phyloP scores from a whole-genome alignment of 129 eudicot genomes.

The Rutidosis leptorrhynchoides region DNA sequence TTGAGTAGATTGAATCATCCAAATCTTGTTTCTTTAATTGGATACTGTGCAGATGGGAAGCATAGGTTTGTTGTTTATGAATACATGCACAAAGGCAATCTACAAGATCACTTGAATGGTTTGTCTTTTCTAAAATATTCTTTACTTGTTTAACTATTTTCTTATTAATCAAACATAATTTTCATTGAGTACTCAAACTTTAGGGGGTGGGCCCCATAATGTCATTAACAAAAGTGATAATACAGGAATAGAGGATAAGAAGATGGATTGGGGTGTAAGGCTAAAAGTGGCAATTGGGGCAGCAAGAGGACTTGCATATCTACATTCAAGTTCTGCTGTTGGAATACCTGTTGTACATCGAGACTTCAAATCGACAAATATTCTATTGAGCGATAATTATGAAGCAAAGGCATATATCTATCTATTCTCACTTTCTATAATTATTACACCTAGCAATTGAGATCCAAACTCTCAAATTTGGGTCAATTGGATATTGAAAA shows the following conservation, averaged over 20 bases:
- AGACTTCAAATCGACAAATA: constrained; percentile 97
- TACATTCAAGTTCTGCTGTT: constrained; percentile 88
- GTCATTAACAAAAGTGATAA: constrained; percentile 5
- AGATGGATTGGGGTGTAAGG: constrained; percentile 92
- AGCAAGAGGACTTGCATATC: constrained; percentile 96
- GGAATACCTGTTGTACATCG: constrained; percentile 96
- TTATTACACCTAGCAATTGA: too few species aligned
- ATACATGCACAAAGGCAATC: constrained; percentile 91
- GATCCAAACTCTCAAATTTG: too few species aligned
- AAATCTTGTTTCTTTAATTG: constrained; percentile 86
- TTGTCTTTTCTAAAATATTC: constrained; percentile 13
- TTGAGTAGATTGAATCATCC: constrained; percentile 97
- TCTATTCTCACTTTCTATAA: neutral
- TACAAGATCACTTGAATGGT: constrained; percentile 93
- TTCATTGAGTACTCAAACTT: too few species aligned
- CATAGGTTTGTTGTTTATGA: constrained; percentile 94
- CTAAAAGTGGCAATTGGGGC: constrained; percentile 93
- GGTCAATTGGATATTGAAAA: too few species aligned
- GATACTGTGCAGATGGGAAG: constrained; percentile 98
- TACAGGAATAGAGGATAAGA: constrained; percentile 75
- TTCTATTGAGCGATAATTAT: constrained; percentile 64
- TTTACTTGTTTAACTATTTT: neutral
- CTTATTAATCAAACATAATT: neutral
- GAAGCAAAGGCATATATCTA: constrained; percentile 74
- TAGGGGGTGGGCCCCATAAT: too few species aligned